Evolutionary conservation across 2,329 filamentous ascomycete species (phyloP), one percentile per base, ranked within the genome.

Genomic region (Epichloe scottii): DNA sequence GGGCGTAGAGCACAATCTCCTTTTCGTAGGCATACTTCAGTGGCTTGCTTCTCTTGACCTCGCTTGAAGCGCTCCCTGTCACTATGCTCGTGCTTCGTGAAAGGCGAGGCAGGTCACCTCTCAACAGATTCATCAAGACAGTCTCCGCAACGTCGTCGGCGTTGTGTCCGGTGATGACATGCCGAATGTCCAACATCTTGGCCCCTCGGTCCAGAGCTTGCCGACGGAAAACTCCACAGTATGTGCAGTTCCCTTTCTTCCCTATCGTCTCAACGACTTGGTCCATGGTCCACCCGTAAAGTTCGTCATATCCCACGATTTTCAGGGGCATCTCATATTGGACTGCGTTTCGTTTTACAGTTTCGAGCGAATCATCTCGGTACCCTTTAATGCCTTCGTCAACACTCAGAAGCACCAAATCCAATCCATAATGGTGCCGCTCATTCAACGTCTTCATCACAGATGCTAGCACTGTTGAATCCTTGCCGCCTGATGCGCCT

Each of bases 281-380:
- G 63, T 98, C 93, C 93, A 98, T 98, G 1, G 90, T 96, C 93
- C 93, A 98, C 8, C 91, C 93, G 65, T 98, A 98, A 10, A 98
- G 74, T 62, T 96, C 87, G 50, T 84, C 85, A 62, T 98, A 98
- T 47, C 91, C 89, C 47, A 98, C 81, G 51, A 98, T 95, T 59
- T 89, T 87, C 46, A 98, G 72, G 0, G 87, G 82, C 85, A 98
- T 94, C 1, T 85, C 82, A 68, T 97, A 96, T 67, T 97, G 89
- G 12, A 79, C 67, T 0, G 90, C 87, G 67, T 98, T 97, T 53
- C 91, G 77, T 75, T 96, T 96, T 44, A 98, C 93, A 0, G 93
- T 97, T 69, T 97, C 90, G 17, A 98, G 73, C 46, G 87, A 94
- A 68, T 98, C 93, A 64, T 98, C 94, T 54, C 94, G 79, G 63